Base-by-base conservation (phyloP, 2,329 filamentous ascomycete genomes). In the Xylaria sp. region DNA sequence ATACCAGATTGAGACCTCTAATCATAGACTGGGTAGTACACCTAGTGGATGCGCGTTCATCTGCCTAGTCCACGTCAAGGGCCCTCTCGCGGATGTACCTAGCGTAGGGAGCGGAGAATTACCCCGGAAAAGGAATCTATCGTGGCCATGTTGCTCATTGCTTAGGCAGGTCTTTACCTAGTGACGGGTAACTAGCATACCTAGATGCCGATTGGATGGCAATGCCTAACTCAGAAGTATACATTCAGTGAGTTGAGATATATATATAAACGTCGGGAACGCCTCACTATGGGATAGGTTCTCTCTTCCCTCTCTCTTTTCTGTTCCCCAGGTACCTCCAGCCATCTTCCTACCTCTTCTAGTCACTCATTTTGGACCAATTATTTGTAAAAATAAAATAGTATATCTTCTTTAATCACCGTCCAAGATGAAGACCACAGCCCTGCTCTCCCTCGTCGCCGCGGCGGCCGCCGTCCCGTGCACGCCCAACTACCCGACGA, bases 401-500 rank as follows among this genome's bases (percentile, higher is more conserved):
- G n/a, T 37, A 37, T 28, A 3, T 4, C 28, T 28, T 39, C 46
- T 60, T 18, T 63, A 63, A 66, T 68, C 39, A 25, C 48, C 48
- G 25, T 59, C 50, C 63, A 46, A 46, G 41, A 69, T 70, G 65
- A 71, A 67, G 64, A 15, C 37, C 46, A 57, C 66, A 41, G 39
- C 34, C 15, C 34, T 71, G 1, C 56, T 71, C 52, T 58, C 63
- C 20, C 44, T 70, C 12, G 63, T 37, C 32, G 67, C 61, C 34
- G 57, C 60, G 25, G 64, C 28, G 6, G 41, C 41, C 18, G 41
- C 64, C 20, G 50, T 23, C 13, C 54, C 60, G 41, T 67, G 64
- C 62, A 59, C 56, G 3, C 48, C 63, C 13, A 61, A 63, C 10
- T 66, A 72, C 61, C 68, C 70, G 18, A 72, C 67, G 2, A 72